A percentile compares a stretch with the other conserved stretches of the same genome.
phyloP scores from a whole-genome alignment of 1,284 basidiomycete genomes.

The Hymenochaete sp. region DNA sequence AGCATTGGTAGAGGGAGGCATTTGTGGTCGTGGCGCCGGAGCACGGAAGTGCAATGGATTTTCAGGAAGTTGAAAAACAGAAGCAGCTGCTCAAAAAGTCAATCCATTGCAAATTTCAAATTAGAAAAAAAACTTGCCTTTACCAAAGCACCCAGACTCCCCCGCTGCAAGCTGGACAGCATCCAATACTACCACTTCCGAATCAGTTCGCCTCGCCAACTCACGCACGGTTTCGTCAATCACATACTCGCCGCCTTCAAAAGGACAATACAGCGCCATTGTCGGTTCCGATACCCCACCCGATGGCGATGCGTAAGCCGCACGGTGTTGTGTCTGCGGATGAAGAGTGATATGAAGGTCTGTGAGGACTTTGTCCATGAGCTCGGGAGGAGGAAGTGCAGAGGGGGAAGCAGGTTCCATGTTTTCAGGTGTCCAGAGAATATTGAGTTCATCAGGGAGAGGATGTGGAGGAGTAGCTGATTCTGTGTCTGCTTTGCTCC shows the following conservation, averaged over 20 bases:
- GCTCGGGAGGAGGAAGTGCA: conserved; percentile 42
- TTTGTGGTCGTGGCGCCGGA: conserved; percentile 24
- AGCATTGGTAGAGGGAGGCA: conserved; percentile 20
- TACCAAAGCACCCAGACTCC: conserved; percentile 68
- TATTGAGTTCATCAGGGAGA: conserved; percentile 46
- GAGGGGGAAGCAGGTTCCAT: conserved; percentile 21
- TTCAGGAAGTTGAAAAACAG: conserved; percentile 52
- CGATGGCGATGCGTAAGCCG: conserved; percentile 45
- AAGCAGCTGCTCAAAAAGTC: conserved; percentile 44
- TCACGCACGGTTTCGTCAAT: conserved; percentile 71
- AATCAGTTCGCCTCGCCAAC: conserved; percentile 58
- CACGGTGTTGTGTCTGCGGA: conserved; percentile 68
- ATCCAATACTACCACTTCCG: conserved; percentile 78
- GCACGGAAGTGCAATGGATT: conserved; percentile 65
- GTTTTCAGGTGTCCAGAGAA: conserved; percentile 54
- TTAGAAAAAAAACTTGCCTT: conserved; percentile 37
- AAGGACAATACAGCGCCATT: conserved; percentile 73
- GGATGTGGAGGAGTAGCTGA: conserved; percentile 23
- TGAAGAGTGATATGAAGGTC: conserved; percentile 68
- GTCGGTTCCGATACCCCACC: conserved; percentile 61
- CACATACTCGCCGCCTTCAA: conserved; percentile 76
- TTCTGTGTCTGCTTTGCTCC: conserved; percentile 4
- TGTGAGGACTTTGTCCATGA: conserved; percentile 63
- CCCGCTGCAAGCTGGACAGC: conserved; percentile 74
- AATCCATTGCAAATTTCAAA: conserved; percentile 15